phyloP scores from a whole-genome alignment of 768 basidiomycete species.

The Candolleomyces eurysporus region DNA sequence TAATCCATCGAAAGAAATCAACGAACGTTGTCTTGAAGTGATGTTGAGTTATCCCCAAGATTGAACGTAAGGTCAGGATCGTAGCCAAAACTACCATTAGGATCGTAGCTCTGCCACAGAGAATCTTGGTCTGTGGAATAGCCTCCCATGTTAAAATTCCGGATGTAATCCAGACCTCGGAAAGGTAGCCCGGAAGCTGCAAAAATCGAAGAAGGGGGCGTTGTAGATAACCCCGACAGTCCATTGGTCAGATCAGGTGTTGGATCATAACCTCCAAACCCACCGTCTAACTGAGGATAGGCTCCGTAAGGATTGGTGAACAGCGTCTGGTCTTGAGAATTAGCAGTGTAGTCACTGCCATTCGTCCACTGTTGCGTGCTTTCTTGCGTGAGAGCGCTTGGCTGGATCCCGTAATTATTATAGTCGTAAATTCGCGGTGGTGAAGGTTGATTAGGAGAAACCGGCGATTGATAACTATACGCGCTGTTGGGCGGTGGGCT shows the following conservation, averaged over 20 bases:
- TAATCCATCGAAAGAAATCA: constrained; percentile 10
- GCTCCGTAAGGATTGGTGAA: constrained; percentile 43
- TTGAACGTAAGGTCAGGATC: constrained; percentile 80
- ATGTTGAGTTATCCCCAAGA: constrained; percentile 40
- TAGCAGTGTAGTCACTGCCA: constrained; percentile 38
- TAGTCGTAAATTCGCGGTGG: constrained; percentile 57
- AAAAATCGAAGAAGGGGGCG: constrained; percentile 64
- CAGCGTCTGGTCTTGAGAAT: constrained; percentile 39
- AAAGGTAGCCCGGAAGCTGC: constrained; percentile 77
- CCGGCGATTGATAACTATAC: constrained; percentile 45
- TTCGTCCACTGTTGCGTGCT: constrained; percentile 45
- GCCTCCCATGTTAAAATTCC: constrained; percentile 65
- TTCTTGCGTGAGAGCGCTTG: constrained; percentile 35
- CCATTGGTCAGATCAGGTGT: constrained; percentile 35
- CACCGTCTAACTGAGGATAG: constrained; percentile 41
- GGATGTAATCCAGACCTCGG: constrained; percentile 79
- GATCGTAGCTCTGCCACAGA: constrained; percentile 67
- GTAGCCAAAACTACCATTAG: constrained; percentile 61
- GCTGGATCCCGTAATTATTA: constrained; percentile 28
- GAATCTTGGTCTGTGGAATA: constrained; percentile 49
- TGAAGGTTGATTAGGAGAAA: constrained; percentile 52
- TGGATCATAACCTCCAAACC: constrained; percentile 36
- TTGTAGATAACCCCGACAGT: constrained; percentile 48
- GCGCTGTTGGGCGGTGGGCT: constrained; percentile 52
- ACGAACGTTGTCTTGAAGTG: constrained; percentile 33